These are phyloP conservation scores for Rhodotorula sp. DNA, from an alignment of 1,284 basidiomycete genomes.

Conservation along the genomic window DNA sequence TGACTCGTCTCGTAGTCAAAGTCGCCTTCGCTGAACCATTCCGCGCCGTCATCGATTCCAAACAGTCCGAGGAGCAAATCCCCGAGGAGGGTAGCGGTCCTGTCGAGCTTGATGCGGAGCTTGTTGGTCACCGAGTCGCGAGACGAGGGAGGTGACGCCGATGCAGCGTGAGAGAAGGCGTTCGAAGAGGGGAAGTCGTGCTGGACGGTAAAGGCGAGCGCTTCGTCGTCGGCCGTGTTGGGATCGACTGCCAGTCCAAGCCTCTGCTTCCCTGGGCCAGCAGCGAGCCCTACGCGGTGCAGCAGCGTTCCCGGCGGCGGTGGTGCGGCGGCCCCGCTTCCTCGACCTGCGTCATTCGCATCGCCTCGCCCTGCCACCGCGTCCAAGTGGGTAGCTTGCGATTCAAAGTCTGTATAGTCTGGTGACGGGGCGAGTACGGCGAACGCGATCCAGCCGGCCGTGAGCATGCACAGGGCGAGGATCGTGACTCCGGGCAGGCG, in stretches of 20 bases:
- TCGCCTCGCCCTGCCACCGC: too few relatives aligned
- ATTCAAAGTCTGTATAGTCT: not conserved
- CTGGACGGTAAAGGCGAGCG: conserved; percentile 14
- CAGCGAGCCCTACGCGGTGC: not conserved
- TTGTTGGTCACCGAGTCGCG: not conserved
- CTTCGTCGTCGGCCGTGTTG: not conserved
- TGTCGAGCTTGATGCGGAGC: not conserved
- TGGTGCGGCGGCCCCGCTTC: not conserved
- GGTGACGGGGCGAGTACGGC: not conserved
- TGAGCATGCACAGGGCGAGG: not conserved
- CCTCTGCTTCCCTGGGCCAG: not conserved
- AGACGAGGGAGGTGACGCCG: not conserved
- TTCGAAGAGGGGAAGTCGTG: not conserved
- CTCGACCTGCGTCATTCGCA: not conserved
- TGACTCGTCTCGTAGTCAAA: conserved; percentile 15
- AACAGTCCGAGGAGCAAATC: conserved; percentile 21
- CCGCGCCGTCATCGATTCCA: conserved; percentile 20
- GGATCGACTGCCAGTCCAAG: not conserved
- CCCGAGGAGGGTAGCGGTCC: conserved; percentile 1
- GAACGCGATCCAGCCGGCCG: not conserved
- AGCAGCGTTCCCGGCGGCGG: not conserved
- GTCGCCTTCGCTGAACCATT: conserved; percentile 19
- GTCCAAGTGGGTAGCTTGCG: not conserved
- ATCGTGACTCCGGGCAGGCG: not conserved
- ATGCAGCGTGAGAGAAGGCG: not conserved